Base-by-base conservation (phyloP, 441 rosid species). In the California macrophylla region DNA sequence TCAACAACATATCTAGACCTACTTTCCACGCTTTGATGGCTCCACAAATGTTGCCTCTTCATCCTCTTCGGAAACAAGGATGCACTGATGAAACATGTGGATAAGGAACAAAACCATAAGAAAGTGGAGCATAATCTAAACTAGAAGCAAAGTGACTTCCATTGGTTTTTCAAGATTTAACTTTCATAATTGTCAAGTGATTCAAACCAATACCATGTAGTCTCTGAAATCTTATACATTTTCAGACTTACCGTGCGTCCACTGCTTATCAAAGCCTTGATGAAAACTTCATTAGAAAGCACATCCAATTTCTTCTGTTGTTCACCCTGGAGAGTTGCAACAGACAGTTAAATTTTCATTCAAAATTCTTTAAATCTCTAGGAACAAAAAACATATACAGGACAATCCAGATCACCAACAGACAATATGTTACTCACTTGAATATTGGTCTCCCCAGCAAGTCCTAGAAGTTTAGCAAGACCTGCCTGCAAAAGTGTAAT, bases 241-340 rank as follows among this genome's bases (percentile, higher is more conserved):
- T 56, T 24, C n/a, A 25, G 54, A 82, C 96, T 85, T 77, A 93
- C 96, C 4, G 98, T 93, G 74, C 97, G 82, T 65, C 98, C 95
- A 75, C 98, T 93, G 95, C 98, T 93, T 18, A 89, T 83, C 76
- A 93, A 84, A 74, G 98, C 98, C 77, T 93, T 93, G 77, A 93
- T 56, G 76, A 93, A 93, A 61, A 93, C 97, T 45, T 93, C 96
- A 64, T 93, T 93, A 0, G 98, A 93, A 42, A 93, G 96, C 69
- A 93, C 96, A 83, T 93, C 98, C 69, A 93, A 76, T 68, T 93
- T 93, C 95, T 93, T 93, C 80, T 93, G 98, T 80, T 93, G 96
- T 75, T 93, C 98, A 69, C 97, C 98, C 98, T 93, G 76, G 8
- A 42, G 38, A 69, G 36, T 28, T 56, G 69, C 66, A 8, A 69